phyloP scores from a whole-genome alignment of 768 basidiomycete genomes.

The Pulveroboletus ravenelii region DNA sequence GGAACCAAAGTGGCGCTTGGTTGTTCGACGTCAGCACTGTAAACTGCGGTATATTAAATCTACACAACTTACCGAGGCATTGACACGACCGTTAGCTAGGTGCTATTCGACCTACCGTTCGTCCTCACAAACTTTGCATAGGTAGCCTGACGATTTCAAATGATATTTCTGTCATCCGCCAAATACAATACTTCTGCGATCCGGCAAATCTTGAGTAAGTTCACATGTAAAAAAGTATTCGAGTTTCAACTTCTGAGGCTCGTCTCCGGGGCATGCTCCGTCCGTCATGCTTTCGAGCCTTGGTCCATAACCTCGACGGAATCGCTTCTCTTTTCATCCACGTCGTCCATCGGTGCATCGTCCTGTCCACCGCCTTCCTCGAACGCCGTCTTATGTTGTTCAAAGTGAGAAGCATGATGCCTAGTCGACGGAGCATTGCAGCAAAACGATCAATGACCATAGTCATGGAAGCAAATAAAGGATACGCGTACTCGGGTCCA shows the following conservation, averaged over 20 bases:
- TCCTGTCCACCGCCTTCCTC: conserved; percentile 63
- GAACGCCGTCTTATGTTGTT: conserved; percentile 74
- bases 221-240: no score
- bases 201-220: not conserved
- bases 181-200: not conserved
- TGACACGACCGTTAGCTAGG: not conserved
- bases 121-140: not conserved
- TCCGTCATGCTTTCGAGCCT: conserved; percentile 9
- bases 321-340: conserved; percentile 6
- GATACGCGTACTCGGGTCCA: conserved; percentile 65
- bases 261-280: not conserved
- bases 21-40: not conserved
- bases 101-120: not conserved
- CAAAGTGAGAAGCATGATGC: conserved; percentile 78
- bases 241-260: no score
- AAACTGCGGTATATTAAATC: not conserved
- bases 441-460: not conserved
- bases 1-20: not conserved
- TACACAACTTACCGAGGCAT: not conserved
- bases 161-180: not conserved
- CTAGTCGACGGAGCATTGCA: conserved; percentile 27
- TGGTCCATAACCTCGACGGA: conserved; percentile 10
- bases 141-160: no score
- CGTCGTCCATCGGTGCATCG: conserved; percentile 36
- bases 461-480: not conserved